Evolutionary conservation across 2,329 filamentous ascomycete genomes (phyloP).

Genomic region (Orbilia quercus): DNA sequence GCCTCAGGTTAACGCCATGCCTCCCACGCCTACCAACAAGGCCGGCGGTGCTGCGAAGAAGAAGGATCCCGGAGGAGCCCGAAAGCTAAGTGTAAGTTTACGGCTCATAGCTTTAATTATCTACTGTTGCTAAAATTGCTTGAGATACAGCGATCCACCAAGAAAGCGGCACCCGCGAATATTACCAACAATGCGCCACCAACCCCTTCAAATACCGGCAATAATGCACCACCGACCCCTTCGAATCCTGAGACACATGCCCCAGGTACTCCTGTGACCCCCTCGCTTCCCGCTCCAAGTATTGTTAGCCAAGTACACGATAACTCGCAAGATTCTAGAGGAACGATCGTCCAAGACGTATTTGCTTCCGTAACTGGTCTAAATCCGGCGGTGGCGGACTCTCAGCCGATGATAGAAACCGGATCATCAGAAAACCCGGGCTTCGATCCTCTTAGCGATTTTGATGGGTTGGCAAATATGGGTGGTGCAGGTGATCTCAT

Average conservation of each 20-base stretch:
- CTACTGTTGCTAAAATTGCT: slow-evolving; percentile 11
- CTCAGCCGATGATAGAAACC: slow-evolving; percentile 33
- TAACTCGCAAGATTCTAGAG: slow-evolving; percentile 37
- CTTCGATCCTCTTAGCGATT: slow-evolving; percentile 28
- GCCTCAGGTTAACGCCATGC: slow-evolving; percentile 73
- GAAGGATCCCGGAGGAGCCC: slow-evolving; percentile 74
- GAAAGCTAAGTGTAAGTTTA: slow-evolving; percentile 70
- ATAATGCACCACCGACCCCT: slow-evolving; percentile 41
- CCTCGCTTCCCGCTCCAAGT: slow-evolving; percentile 38
- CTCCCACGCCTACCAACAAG: slow-evolving; percentile 78
- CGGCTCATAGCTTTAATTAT: slow-evolving; percentile 60
- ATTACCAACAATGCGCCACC: slow-evolving; percentile 30
- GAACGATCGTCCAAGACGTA: slow-evolving; percentile 23
- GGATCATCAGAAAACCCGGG: slow-evolving; percentile 41
- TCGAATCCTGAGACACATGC: slow-evolving; percentile 49
- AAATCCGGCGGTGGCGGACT: slow-evolving; percentile 33
- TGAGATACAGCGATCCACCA: slow-evolving; percentile 65
- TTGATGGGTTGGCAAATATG: slow-evolving; percentile 29
- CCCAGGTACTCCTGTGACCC: slow-evolving; percentile 51
- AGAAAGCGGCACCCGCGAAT: slow-evolving; percentile 72
- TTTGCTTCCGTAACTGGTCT: slow-evolving; percentile 28
- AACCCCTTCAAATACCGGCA: slow-evolving; percentile 38
- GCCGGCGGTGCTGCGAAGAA: slow-evolving; percentile 82
- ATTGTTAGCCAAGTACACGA: slow-evolving; percentile 43
- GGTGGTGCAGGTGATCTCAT: slow-evolving; percentile 37